These are phyloP conservation scores for Vanrija sp. DNA, from an alignment of 1,284 basidiomycete genomes.

Conservation along the genomic window DNA sequence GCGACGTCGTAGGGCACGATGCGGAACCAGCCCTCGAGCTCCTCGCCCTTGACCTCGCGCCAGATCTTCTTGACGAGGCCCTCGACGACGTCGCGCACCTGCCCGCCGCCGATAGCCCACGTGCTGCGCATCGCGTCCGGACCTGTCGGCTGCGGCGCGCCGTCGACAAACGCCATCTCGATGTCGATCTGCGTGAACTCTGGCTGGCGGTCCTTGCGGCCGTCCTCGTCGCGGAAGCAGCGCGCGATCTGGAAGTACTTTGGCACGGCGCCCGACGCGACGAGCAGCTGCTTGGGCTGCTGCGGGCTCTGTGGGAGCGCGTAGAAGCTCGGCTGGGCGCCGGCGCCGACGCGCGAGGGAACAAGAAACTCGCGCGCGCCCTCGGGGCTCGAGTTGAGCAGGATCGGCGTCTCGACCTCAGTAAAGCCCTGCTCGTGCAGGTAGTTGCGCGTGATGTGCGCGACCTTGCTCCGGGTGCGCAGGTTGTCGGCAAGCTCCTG, in stretches of 20 bases:
- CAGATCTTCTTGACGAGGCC: slow-evolving; percentile 68
- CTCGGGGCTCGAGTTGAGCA: slow-evolving; percentile 90
- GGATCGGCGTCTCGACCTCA: slow-evolving; percentile 88
- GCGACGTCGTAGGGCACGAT: slow-evolving; percentile 83
- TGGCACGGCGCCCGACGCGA: slow-evolving; percentile 84
- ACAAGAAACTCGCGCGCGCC: slow-evolving; percentile 93
- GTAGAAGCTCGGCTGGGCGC: slow-evolving; percentile 64
- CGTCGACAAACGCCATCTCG: slow-evolving; percentile 92
- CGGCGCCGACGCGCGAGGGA: slow-evolving; percentile 61
- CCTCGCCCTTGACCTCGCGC: slow-evolving; percentile 58
- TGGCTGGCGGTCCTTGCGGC: slow-evolving; percentile 87
- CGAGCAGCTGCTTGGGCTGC: slow-evolving; percentile 90
- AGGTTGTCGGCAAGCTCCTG: slow-evolving; percentile 69
- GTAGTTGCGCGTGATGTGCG: slow-evolving; percentile 68
- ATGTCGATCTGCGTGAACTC: slow-evolving; percentile 97
- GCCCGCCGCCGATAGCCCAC: slow-evolving; percentile 79
- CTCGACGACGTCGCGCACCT: slow-evolving; percentile 74
- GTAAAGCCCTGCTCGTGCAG: slow-evolving; percentile 74
- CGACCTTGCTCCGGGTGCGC: slow-evolving; percentile 70
- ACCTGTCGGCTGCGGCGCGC: slow-evolving; percentile 52
- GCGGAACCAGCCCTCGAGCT: slow-evolving; percentile 61
- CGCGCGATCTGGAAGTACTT: slow-evolving; percentile 88
- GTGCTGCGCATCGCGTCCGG: slow-evolving; percentile 37
- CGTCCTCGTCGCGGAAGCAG: slow-evolving; percentile 94
- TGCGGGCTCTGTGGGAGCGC: slow-evolving; percentile 92